Evolutionary conservation across 2,329 filamentous ascomycete genomes (phyloP), one percentile per base, ranked within the genome.

Genomic region (Fusarium pseudocircinatum): DNA sequence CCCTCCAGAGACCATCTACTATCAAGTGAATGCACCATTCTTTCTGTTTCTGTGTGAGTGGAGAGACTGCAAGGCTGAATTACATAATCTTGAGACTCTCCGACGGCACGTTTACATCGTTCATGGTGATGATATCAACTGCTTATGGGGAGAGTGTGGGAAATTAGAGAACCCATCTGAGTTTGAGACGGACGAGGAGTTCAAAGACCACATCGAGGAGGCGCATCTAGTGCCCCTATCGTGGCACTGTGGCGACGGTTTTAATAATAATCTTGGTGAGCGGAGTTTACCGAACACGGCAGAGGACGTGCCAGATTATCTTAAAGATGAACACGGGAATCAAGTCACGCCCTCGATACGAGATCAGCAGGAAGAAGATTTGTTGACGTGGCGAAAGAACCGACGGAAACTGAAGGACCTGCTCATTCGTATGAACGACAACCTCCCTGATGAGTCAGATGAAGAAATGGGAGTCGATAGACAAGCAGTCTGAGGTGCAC

Each of bases 201-300:
- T 90, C 74, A 72, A 80, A n/a, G 72, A 76, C 2, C 90, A 92
- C 70, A 75, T 91, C 40, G 85, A 91, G 60, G 78, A 84, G 67
- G 76, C 73, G n/a, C 90, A 92, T 75, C 79, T 92, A 49, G 76
- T 83, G 18, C 85, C 86, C 4, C 81, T 88, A 63, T 81, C 83
- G 42, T 91, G 89, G 90, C 85, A 90, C 69, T 82, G 87, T 46
- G 90, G 90, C 22, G 90, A 92, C 59, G 90, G 90, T 0, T 86
- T 86, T 14, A 82, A 80, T 62, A 89, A 89, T 72, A 57, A 54
- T 15, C 4, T 36, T 52, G 60, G 49, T 81, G 69, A 44, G 42
- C 59, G 15, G 57, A 67, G 20, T 70, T 62, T 14, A 60, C 47
- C 20, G 72, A 54, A 75, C 65, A 50, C 60, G 46, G 37, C 81